These are phyloP conservation scores for Solanum ahanhuiri DNA, from an alignment of 257 asterid species.

Conservation along the genomic window DNA sequence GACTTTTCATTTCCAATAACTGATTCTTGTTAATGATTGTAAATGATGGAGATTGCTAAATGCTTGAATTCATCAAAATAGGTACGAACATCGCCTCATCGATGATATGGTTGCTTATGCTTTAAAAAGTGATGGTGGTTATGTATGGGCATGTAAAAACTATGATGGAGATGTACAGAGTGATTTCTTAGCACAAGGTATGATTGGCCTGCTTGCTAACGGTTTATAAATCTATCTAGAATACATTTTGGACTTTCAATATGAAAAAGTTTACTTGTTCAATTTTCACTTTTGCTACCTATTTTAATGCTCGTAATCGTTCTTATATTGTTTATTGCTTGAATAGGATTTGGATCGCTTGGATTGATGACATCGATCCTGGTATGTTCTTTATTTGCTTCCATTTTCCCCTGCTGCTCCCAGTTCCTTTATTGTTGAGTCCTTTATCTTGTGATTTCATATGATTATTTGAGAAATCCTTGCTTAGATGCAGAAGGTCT, in stretches of 20 bases:
- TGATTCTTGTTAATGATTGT: background rate
- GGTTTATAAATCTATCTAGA: background rate
- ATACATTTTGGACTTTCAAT: background rate
- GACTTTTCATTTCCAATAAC: background rate
- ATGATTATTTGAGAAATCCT: background rate
- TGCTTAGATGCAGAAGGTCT: background rate
- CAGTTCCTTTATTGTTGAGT: background rate
- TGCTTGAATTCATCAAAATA: slow-evolving; percentile 6
- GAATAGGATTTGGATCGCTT: slow-evolving; percentile 94
- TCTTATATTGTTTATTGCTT: slow-evolving; percentile 1
- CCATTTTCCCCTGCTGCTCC: background rate
- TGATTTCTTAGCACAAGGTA: slow-evolving; percentile 99
- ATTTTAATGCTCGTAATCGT: background rate
- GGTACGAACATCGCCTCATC: slow-evolving; percentile 99
- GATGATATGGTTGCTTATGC: slow-evolving; percentile 99
- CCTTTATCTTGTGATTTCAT: background rate
- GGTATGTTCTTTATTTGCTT: slow-evolving; percentile 33
- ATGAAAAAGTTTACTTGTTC: background rate
- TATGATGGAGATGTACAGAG: slow-evolving; percentile 99
- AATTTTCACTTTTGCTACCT: background rate
- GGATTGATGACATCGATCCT: slow-evolving; percentile 97
- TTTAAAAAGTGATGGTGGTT: slow-evolving; percentile 96
- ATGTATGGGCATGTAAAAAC: slow-evolving; percentile 99
- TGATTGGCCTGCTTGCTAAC: background rate
- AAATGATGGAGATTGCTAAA: background rate